Evolutionary conservation across 2,329 filamentous ascomycete species (phyloP), one percentile per base, ranked within the genome.

Genomic region (Fusarium veterinarium): DNA sequence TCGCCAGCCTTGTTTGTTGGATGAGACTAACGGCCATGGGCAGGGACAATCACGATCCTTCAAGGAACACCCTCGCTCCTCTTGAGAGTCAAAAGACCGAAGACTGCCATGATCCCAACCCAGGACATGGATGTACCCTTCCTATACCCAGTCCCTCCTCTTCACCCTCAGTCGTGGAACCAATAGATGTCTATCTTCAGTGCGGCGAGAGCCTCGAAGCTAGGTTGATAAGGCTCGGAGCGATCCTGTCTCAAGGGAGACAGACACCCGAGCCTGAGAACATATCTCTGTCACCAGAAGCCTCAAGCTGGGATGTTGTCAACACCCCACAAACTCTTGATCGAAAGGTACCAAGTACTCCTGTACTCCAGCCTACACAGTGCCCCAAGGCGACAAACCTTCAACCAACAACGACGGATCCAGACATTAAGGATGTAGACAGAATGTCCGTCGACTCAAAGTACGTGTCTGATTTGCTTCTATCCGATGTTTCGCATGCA

Each of bases 151-250:
- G 59, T 48, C 31, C 38, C 8, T 23, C 48, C 6, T 73, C 70
- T 5, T 64, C 62, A 0, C 25, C 55, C 10, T 67, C 62, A 0
- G 45, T 56, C 7, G 49, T 49, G n/a, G 40, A 52, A 2, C 74
- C 72, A 5, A 59, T 77, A 30, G 72, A 74, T 5, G 64, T 59
- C 4, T 76, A 75, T 37, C 53, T 77, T 35, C 55, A 30, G 11
- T 30, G 46, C 8, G 59, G 75, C 3, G 71, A 77, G 9, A 62
- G 51, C 4, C 52, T 68, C 11, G 68, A 75, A 23, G 62, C 41
- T 16, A 60, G 65, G 6, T 53, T 70, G 60, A 33, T 70, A 25
- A 66, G 63, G 6, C 30, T 68, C 9, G 25, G 45, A 9, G 52
- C 30, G 0, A 25, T 30, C 9, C 31, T 28, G 1, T n/a, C n/a